A percentile compares a stretch with the other conserved stretches of the same genome.
phyloP scores from a whole-genome alignment of 345 rosid species.

The Populus alba region DNA sequence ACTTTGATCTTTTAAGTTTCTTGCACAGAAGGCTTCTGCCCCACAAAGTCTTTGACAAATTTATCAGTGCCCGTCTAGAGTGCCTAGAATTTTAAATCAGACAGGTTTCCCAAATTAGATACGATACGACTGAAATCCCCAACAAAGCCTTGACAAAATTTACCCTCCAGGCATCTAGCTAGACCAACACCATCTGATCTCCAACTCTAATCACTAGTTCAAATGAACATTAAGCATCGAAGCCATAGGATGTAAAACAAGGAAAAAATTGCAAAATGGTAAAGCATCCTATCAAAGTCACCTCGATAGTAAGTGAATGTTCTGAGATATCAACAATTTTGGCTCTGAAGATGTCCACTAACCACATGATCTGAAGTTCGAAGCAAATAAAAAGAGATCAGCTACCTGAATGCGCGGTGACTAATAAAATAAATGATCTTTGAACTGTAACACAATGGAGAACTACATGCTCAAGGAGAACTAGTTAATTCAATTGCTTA shows the following conservation, averaged over 20 bases:
- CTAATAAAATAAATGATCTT: not conserved
- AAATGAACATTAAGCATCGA: not conserved
- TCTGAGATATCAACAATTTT: constrained; percentile 76
- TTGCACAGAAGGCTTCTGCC: not conserved
- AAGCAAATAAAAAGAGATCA: constrained; percentile 18
- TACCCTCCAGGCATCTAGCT: not conserved
- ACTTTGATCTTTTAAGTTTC: not conserved
- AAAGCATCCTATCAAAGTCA: constrained; percentile 16
- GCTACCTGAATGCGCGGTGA: not conserved
- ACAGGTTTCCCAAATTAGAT: not conserved
- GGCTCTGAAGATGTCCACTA: constrained; percentile 82
- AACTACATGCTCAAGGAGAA: not conserved
- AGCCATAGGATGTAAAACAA: not conserved
- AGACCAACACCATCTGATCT: not conserved
- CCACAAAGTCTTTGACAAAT: not conserved
- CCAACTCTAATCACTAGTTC: not conserved
- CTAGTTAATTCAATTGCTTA: not conserved
- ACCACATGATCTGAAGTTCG: constrained; percentile 72
- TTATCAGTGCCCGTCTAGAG: not conserved
- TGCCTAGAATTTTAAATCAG: not conserved
- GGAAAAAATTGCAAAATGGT: not conserved
- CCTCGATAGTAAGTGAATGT: constrained; percentile 76
- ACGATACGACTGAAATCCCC: not conserved
- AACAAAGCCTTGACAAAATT: not conserved
- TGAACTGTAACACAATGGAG: not conserved